phyloP scores from a whole-genome alignment of 2,329 filamentous ascomycete species.

The Aureobasidium sp. region DNA sequence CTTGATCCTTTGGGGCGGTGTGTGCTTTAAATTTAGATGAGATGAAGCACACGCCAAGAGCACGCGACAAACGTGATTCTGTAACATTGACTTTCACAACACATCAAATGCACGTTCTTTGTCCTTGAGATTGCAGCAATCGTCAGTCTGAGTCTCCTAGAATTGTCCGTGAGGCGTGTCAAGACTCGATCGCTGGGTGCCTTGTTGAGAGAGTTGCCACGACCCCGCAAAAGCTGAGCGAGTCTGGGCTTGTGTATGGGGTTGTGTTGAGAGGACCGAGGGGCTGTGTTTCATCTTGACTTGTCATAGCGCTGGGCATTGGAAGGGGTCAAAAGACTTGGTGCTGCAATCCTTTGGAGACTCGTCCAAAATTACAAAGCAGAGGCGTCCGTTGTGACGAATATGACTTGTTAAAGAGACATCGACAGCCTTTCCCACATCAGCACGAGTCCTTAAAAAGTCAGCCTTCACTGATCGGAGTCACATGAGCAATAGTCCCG shows the following conservation, averaged over 20 bases:
- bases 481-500: not conserved
- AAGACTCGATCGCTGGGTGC: not conserved
- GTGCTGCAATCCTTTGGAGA: not conserved
- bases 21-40: not conserved
- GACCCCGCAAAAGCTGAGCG: conserved; percentile 1
- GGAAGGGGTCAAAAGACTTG: not conserved
- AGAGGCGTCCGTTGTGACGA: not conserved
- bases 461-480: not conserved
- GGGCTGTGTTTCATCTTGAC: conserved; percentile 2
- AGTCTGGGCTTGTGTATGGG: not conserved
- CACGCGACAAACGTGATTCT: not conserved
- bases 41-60: not conserved
- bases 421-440: not conserved
- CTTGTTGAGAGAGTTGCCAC: not conserved
- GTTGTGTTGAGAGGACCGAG: too few species aligned
- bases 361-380: not conserved
- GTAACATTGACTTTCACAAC: not conserved
- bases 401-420: not conserved
- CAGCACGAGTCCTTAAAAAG: not conserved
- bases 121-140: not conserved
- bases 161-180: not conserved
- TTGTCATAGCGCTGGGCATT: not conserved
- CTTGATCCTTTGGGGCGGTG: not conserved
- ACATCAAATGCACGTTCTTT: not conserved
- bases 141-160: not conserved